Evolutionary conservation across 805 yeast genomes (phyloP), one percentile per base, ranked within the genome.

Genomic region (Ogataea methanolica): DNA sequence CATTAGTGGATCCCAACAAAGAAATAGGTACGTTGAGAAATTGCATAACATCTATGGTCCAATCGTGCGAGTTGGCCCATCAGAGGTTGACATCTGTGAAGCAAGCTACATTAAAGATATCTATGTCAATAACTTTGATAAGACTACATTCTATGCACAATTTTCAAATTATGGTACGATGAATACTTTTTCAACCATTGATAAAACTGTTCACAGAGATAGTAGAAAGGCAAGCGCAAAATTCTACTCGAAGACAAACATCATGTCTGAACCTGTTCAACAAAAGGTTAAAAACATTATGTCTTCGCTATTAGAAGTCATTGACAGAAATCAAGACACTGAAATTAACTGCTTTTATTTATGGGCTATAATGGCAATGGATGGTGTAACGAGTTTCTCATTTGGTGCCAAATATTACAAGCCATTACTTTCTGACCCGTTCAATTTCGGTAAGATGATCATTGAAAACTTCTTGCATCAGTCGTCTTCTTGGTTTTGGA

Each of bases 331-430:
- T 52, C 46, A 42, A 43, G 49, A 22, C 1, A 40, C 57, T 9
- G 65, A 74, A 33, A 56, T 82, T 36, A 85, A 84, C 43, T 82
- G 79, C 3, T 80, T 79, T 55, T 70, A 78, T 17, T 60, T 85
- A n/a, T 84, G 83, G 70, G 82, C 81, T n/a, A 67, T 82, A 16
- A 68, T 85, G 57, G 90, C 91, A 5, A 78, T 85, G 80, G 90
- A 84, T 56, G 83, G 80, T 4, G 80, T 83, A 1, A 74, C 83
- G 1, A 73, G 75, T 19, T 81, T 82, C 57, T 79, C 80, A 47
- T 71, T 82, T 49, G 91, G 91, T 0, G 52, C 60, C 0, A 62
- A 67, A 8, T 69, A 73, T 46, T 74, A 81, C 16, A 67, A 79
- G 1, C 62, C 76, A 35, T 62, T 80, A 34, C 56, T 82, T 34